Base-by-base conservation (phyloP, 2,329 filamentous ascomycete species). In the Neoarthrinium moseri region DNA sequence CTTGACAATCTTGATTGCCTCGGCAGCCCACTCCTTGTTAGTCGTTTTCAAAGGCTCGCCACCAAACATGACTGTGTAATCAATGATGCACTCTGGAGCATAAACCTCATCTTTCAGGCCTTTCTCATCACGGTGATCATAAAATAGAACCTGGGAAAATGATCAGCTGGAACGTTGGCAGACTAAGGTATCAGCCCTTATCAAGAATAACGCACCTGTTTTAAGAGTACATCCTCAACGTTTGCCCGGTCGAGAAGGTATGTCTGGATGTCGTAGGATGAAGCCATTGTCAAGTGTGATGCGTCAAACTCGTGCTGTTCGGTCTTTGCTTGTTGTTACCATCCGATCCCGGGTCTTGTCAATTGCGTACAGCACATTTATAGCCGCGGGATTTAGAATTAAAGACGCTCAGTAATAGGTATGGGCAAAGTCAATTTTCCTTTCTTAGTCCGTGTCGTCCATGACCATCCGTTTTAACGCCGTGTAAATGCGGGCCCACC, bases 211-310 rank as follows among this genome's bases (percentile, higher is more conserved):
- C 47, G 40, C 49, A 63, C 61, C 22, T 63, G 47, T 22, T 56
- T 58, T 26, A 37, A 47, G 4, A 63, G 46, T 1, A 57, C 60
- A 35, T 64, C 61, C 6, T 63, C 54, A 36, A 65, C 57, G 46
- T 65, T 64, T 22, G 61, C 56, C 29, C 55, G 53, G 50, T 64
- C 61, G 15, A 66, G 56, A n/a, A 66, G 58, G 48, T 60, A 64
- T 3, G 56, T 51, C 36, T 53, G 36, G 29, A 54, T 48, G 37
- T 59, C 56, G 47, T 62, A 62, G 3, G 46, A 38, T 53, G 61
- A 32, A 51, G 63, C 47, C 66, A 56, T 55, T 26, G 5, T 48
- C 33, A n/a, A n/a, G n/a, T n/a, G n/a, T n/a, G n/a, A n/a, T n/a
- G n/a, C n/a, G n/a, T n/a, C n/a, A n/a, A n/a, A n/a, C n/a, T n/a